Conservation (phyloP, 2,329 filamentous ascomycete genomes). For the Septoria linicola region DNA sequence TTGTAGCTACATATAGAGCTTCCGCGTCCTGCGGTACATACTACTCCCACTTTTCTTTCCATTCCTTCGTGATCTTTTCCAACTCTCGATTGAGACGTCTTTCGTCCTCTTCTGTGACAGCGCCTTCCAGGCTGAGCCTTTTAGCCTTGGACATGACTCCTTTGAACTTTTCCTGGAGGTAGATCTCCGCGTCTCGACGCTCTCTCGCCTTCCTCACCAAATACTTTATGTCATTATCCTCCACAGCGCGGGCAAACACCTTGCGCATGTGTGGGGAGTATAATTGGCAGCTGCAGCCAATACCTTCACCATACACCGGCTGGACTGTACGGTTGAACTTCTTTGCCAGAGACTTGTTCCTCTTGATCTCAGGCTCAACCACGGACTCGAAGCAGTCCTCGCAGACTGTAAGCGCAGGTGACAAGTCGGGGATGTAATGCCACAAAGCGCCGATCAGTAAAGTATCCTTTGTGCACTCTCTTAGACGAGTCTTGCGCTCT, state of each 20-base stretch:
- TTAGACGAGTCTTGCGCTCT: slow-evolving; percentile 55
- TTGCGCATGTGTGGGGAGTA: slow-evolving; percentile 78
- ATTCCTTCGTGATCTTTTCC: slow-evolving; percentile 51
- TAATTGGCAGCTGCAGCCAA: slow-evolving; percentile 65
- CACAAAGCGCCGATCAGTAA: slow-evolving; percentile 64
- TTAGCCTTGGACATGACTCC: slow-evolving; percentile 36
- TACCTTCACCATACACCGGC: slow-evolving; percentile 53
- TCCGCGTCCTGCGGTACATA: background rate
- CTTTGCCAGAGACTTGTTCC: slow-evolving; percentile 57
- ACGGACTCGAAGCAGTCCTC: slow-evolving; percentile 81
- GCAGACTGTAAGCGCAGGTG: slow-evolving; percentile 76
- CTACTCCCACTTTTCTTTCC: slow-evolving; percentile 52
- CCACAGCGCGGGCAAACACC: slow-evolving; percentile 67
- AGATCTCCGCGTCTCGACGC: slow-evolving; percentile 57
- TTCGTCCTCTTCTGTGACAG: slow-evolving; percentile 55
- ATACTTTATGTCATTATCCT: slow-evolving; percentile 64
- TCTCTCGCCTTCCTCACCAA: slow-evolving; percentile 63
- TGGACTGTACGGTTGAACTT: slow-evolving; percentile 65
- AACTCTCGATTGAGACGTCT: slow-evolving; percentile 55
- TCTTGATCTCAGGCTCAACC: slow-evolving; percentile 65
- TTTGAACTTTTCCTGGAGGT: slow-evolving; percentile 56
- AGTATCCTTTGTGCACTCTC: slow-evolving; percentile 66
- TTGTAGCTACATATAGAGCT: too few relatives aligned
- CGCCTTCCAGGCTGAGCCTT: slow-evolving; percentile 43
- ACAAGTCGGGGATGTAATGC: slow-evolving; percentile 68